Evolutionary conservation across 129 eudicot species (phyloP), one percentile per base, ranked within the genome.

Genomic region (Glebionis coronaria): DNA sequence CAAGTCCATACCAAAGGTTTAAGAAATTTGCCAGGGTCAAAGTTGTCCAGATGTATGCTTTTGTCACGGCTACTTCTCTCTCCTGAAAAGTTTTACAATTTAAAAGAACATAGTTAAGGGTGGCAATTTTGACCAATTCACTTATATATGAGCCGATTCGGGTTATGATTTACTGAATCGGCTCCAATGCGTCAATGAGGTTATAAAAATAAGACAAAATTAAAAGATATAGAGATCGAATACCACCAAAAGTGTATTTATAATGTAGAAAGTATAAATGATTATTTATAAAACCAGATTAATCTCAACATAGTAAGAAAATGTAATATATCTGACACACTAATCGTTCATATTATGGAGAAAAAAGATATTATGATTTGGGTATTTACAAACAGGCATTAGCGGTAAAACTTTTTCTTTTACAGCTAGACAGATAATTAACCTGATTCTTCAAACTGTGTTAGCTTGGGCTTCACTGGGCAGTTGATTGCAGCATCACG

Each of bases 401-500:
- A 8, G 42, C 10, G 29, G 27, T 19, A 54, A 5, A 20, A 13
- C 20, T 23, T 60, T 44, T 25, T 47, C 35, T 14, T 29, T 59
- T 71, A 68, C 5, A 61, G 54, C 29, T 78, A 11, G 53, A 44
- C 62, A 28, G 72, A 59, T 68, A 20, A 31, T 31, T 82, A 59
- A 82, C 97, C 92, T 53, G 74, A 82, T 44, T 79, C 76, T 62
- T 76, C 75, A 72, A 69, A 45, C 49, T 29, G 78, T 5, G 87
- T 45, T 42, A 76, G 63, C 73, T 78, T 84, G 44, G 55, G 77
- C 90, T 80, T 84, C 58, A 78, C 64, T 31, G 88, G 89, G 59
- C 73, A 75, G 70, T 56, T 75, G 56, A 45, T 58, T 72, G 82
- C 79, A 50, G 80, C 88, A 67, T 84, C 95, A 47, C 98, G 90